A percentile compares a stretch with the other conserved stretches of the same genome.
phyloP scores from a whole-genome alignment of 495 filamentous ascomycete genomes.

The Daldinia concentrica region DNA sequence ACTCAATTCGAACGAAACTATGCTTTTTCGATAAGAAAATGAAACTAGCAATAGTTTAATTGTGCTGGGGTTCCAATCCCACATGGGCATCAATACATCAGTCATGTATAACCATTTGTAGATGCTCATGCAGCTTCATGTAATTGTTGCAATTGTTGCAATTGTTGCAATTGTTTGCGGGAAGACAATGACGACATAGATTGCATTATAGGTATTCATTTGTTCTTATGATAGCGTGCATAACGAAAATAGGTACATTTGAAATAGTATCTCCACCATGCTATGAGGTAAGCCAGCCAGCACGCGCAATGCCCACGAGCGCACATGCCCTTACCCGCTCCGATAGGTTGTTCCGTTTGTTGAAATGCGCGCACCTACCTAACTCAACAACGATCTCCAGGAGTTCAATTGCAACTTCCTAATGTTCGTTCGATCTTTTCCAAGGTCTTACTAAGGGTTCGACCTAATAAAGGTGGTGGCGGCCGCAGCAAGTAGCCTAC shows the following conservation, averaged over 20 bases:
- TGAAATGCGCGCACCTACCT: conserved; percentile 16
- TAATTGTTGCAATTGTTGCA: not conserved
- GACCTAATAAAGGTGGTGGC: conserved; percentile 22
- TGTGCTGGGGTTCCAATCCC: not conserved
- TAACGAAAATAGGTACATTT: not conserved
- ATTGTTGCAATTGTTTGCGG: conserved; percentile 14
- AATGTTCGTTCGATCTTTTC: conserved; percentile 14
- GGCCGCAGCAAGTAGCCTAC: conserved; percentile 16
- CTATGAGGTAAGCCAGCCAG: not conserved
- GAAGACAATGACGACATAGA: conserved; percentile 39
- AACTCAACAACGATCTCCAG: conserved; percentile 9
- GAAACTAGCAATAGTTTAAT: not conserved
- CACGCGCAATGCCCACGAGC: conserved; percentile 1
- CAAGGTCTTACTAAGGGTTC: conserved; percentile 32
- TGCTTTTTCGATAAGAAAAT: not conserved
- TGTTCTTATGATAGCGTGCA: not conserved
- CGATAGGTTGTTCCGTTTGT: conserved; percentile 31
- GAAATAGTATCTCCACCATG: not conserved
- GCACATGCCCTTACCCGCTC: not conserved
- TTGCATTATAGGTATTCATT: not conserved
- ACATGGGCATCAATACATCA: not conserved
- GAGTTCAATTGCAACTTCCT: conserved; percentile 25
- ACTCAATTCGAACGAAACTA: not conserved
- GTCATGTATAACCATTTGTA: not conserved
- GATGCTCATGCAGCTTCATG: not conserved